phyloP scores from a whole-genome alignment of 176 grass and related monocot genomes.

The Carex pumila region DNA sequence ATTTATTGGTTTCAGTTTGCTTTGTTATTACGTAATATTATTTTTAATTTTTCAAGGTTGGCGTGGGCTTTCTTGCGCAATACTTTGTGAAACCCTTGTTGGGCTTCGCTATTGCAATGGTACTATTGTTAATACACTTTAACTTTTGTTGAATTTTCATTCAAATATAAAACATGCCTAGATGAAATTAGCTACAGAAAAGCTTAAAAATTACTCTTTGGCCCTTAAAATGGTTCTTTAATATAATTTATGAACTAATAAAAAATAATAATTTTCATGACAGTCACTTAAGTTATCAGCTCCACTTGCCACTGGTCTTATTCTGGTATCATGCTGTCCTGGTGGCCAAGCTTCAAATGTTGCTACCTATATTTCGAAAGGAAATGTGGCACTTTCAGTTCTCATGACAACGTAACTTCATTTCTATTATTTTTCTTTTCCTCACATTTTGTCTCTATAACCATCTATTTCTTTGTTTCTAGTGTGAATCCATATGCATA shows the following conservation, averaged over 20 bases:
- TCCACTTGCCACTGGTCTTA: slow-evolving; percentile 93
- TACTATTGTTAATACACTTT: slow-evolving; percentile 28
- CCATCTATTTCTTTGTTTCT: slow-evolving; percentile 7
- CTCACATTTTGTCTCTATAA: slow-evolving; percentile 10
- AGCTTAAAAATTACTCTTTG: not conserved
- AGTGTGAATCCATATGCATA: not conserved
- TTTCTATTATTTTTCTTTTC: not conserved
- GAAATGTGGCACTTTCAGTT: slow-evolving; percentile 98
- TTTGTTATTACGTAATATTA: slow-evolving; percentile 23
- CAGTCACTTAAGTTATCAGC: slow-evolving; percentile 86
- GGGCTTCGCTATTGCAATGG: slow-evolving; percentile 66
- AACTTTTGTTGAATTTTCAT: not conserved
- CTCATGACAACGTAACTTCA: slow-evolving; percentile 94
- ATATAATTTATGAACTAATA: not conserved
- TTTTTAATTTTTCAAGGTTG: slow-evolving; percentile 56
- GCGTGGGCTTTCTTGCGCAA: slow-evolving; percentile 85
- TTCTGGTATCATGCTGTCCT: slow-evolving; percentile 96
- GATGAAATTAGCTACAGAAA: not conserved
- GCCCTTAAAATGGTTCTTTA: not conserved
- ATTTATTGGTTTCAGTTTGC: not conserved
- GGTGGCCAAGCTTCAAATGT: slow-evolving; percentile 99
- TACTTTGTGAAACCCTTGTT: slow-evolving; percentile 85
- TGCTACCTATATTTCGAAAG: slow-evolving; percentile 97
- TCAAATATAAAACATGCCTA: not conserved
- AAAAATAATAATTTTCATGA: slow-evolving; percentile 16